Conservation (phyloP, 2,329 filamentous ascomycete genomes). For the Sarocladiaceae sp. region DNA sequence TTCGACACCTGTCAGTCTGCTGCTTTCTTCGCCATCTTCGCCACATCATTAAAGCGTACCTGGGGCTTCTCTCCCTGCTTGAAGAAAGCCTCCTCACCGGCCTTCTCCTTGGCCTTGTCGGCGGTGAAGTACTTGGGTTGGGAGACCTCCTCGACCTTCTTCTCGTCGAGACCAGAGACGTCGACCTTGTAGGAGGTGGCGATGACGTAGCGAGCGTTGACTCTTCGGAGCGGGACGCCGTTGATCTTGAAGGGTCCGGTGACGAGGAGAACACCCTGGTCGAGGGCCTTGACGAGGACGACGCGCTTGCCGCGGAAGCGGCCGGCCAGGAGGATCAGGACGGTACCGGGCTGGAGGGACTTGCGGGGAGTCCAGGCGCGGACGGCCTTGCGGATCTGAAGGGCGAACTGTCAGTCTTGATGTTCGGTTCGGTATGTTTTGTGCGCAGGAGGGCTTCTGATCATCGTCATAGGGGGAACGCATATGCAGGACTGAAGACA, state of each 20-base stretch:
- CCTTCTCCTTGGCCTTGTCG: constrained; percentile 94
- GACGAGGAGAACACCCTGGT: constrained; percentile 96
- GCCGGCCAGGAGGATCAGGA: constrained; percentile 98
- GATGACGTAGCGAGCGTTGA: constrained; percentile 91
- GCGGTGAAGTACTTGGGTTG: constrained; percentile 89
- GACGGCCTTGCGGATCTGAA: constrained; percentile 88
- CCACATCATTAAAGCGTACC: constrained; percentile 50
- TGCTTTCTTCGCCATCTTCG: neutral
- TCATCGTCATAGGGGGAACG: too few relatives aligned
- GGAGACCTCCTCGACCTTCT: constrained; percentile 77
- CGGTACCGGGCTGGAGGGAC: constrained; percentile 86
- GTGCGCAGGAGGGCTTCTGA: too few relatives aligned
- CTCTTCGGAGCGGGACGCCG: constrained; percentile 92
- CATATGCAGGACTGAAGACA: too few relatives aligned
- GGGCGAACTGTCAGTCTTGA: constrained; percentile 26
- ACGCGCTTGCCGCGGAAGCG: constrained; percentile 99
- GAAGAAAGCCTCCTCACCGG: constrained; percentile 97
- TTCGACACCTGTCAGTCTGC: constrained; percentile 17
- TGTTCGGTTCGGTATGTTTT: too few relatives aligned
- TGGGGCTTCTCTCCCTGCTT: constrained; percentile 97
- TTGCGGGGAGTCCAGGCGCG: constrained; percentile 81
- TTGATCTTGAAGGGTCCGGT: constrained; percentile 99
- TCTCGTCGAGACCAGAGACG: constrained; percentile 76
- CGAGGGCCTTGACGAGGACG: constrained; percentile 94
- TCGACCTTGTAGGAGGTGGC: constrained; percentile 82